These are phyloP conservation scores for Aphanocladium album DNA, from an alignment of 2,329 filamentous ascomycete species.

Conservation along the genomic window DNA sequence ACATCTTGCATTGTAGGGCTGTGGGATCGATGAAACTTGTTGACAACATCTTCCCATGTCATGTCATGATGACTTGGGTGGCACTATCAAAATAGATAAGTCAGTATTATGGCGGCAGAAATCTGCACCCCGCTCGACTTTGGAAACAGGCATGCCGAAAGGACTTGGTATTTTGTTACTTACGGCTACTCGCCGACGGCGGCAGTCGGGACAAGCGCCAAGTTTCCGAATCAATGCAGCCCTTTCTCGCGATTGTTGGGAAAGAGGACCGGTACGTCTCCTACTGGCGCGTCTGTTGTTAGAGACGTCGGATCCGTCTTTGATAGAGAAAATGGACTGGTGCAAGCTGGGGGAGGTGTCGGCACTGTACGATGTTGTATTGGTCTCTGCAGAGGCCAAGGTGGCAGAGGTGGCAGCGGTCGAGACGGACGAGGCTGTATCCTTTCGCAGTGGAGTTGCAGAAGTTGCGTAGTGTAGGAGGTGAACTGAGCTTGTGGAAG, in stretches of 20 bases:
- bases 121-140: too few species aligned
- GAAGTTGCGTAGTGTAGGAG: slow-evolving; percentile 23
- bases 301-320: slow-evolving; percentile 50
- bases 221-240: slow-evolving; percentile 56
- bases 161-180: slow-evolving; percentile 26
- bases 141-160: too few species aligned
- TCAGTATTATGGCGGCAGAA: slow-evolving; percentile 9
- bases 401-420: slow-evolving; percentile 39
- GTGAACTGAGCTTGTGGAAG: slow-evolving; percentile 24
- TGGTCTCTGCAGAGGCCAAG: slow-evolving; percentile 30
- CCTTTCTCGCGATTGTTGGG: slow-evolving; percentile 53
- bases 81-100: slow-evolving; percentile 36
- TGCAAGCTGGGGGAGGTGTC: slow-evolving; percentile 46
- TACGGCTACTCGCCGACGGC: slow-evolving; percentile 53
- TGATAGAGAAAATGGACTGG: slow-evolving; percentile 51
- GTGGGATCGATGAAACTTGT: slow-evolving; percentile 48
- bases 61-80: slow-evolving; percentile 56
- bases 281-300: slow-evolving; percentile 51
- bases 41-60: slow-evolving; percentile 55
- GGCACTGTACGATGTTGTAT: slow-evolving; percentile 21
- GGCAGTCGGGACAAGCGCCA: slow-evolving; percentile 53
- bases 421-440: slow-evolving; percentile 50
- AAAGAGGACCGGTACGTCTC: slow-evolving; percentile 55
- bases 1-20: slow-evolving; percentile 49
- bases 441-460: slow-evolving; percentile 28